Base-by-base conservation (phyloP, 306 rosid species). In the Astragalus membranaceus region DNA sequence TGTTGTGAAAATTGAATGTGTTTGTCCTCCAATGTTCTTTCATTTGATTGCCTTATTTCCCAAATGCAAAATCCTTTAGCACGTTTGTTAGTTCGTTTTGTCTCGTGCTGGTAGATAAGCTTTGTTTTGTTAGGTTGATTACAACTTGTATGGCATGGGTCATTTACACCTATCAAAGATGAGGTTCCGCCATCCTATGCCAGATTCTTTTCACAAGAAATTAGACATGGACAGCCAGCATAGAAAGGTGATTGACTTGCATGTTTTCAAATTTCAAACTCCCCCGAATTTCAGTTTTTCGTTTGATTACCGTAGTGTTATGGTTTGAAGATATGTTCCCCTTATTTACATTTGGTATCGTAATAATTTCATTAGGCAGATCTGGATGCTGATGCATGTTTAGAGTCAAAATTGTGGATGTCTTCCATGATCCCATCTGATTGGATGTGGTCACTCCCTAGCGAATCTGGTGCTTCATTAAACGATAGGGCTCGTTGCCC, bases 91-190 rank as follows among this genome's bases (percentile, higher is more conserved):
- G 30, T 44, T 66, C 32, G 9, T 43, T 70, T 56, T 52, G 39
- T 63, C 49, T 26, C 23, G 55, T 11, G 46, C 73, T 44, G 37
- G 54, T 64, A 3, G 57, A 58, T 66, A 44, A 58, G 47, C 58
- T 54, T 66, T 67, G 35, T 57, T 37, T 43, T 52, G 26, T 35
- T 66, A 85, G 89, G 70, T 82, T 56, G 89, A 85, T 62, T 76
- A 82, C 76, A 82, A 85, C 75, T 84, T 92, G 83, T 85, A 87
- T 63, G 98, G 98, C 81, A 93, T 93, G 98, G 88, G 96, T 56
- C 91, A 80, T 74, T 69, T 93, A 72, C 96, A 93, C 77, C 72
- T 87, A 60, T 86, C 88, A 43, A 93, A 90, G 78, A 75, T 93
- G 86, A 87, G 85, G 80, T 93, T 93, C 35, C 91, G 97, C 68